Percentiles rank a stretch among this genome's conserved stretches.
These are phyloP conservation scores for Fusarium algeriense DNA, from an alignment of 2,329 filamentous ascomycete genomes.

Conservation along the genomic window DNA sequence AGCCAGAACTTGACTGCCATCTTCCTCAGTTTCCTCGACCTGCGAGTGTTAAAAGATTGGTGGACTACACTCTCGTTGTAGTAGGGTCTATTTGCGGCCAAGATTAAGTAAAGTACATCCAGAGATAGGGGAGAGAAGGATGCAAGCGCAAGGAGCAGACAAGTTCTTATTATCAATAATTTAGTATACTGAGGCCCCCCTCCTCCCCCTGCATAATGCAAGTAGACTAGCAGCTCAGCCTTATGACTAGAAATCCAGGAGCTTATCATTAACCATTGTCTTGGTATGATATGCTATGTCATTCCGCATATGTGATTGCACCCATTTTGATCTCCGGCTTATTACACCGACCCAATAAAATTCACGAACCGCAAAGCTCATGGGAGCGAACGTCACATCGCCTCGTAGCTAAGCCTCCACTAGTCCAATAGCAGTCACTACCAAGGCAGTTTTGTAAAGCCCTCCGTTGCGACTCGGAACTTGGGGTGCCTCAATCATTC, in stretches of 20 bases:
- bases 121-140: neutral
- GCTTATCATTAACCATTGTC: too few species aligned
- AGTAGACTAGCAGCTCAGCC: neutral
- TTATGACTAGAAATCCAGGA: fast-evolving
- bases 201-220: neutral
- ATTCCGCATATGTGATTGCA: neutral
- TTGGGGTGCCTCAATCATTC: fast-evolving
- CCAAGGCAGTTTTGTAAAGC: neutral
- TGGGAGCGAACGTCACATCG: neutral
- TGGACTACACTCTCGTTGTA: too few species aligned
- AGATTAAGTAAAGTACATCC: fast-evolving
- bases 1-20: neutral
- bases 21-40: neutral
- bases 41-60: fast-evolving
- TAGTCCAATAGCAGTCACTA: neutral
- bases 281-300: neutral
- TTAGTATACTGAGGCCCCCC: too few species aligned
- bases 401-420: neutral
- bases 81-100: neutral
- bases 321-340: neutral
- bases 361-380: fast-evolving
- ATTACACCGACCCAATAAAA: neutral
- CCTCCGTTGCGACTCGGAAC: neutral
- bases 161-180: neutral
- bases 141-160: neutral